Conservation (phyloP, 2,329 filamentous ascomycete genomes). For the Periconia macrospinosa region DNA sequence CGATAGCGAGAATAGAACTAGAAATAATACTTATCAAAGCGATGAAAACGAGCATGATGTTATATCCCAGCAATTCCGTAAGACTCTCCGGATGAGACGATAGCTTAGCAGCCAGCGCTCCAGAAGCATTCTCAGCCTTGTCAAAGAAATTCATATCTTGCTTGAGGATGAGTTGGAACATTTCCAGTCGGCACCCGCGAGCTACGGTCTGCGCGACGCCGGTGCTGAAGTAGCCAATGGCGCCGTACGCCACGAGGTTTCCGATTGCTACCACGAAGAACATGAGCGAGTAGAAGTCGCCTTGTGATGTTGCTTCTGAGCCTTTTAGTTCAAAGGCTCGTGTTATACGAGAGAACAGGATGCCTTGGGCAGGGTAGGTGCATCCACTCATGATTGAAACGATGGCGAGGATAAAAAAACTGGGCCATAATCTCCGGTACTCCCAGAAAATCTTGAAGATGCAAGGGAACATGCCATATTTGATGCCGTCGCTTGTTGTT, state of each 20-base stretch:
- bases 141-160: slow-evolving; percentile 96
- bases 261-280: slow-evolving; percentile 58
- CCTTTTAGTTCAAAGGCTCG: slow-evolving; percentile 51
- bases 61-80: slow-evolving; percentile 83
- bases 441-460: slow-evolving; percentile 31
- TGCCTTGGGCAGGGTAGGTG: slow-evolving; percentile 52
- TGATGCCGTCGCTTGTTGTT: slow-evolving; percentile 24
- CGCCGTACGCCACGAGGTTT: slow-evolving; percentile 49
- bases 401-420: slow-evolving; percentile 27
- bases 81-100: slow-evolving; percentile 78
- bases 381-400: slow-evolving; percentile 42
- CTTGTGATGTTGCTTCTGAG: slow-evolving; percentile 41
- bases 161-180: slow-evolving; percentile 85
- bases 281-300: slow-evolving; percentile 59
- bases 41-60: slow-evolving; percentile 82
- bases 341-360: slow-evolving; percentile 54
- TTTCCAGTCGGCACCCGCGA: slow-evolving; percentile 46
- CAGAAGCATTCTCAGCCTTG: slow-evolving; percentile 82
- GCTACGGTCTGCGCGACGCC: slow-evolving; percentile 46
- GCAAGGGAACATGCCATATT: slow-evolving; percentile 32
- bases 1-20: slow-evolving; percentile 69
- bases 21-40: slow-evolving; percentile 78
- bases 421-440: slow-evolving; percentile 43
- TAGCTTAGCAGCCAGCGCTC: slow-evolving; percentile 72
- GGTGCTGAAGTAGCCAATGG: slow-evolving; percentile 51